phyloP scores from a whole-genome alignment of 1,139 yeast genomes.

The Candida sojae region DNA sequence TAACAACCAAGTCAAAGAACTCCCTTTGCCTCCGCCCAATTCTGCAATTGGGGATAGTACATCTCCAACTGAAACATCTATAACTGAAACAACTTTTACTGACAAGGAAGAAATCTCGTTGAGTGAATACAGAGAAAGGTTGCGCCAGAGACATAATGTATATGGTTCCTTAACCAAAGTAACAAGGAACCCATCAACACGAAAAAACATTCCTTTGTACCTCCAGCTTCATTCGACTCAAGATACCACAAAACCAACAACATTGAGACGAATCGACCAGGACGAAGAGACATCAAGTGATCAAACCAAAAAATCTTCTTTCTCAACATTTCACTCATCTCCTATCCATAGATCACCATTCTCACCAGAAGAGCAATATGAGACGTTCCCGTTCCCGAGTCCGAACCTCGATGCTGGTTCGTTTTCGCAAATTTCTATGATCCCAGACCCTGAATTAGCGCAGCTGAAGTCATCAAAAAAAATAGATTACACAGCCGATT shows the following conservation, averaged over 20 bases:
- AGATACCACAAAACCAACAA: background rate
- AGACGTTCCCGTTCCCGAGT: slow-evolving; percentile 5
- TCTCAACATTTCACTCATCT: background rate
- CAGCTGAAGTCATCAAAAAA: background rate
- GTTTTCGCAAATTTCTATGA: background rate
- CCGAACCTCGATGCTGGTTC: slow-evolving; percentile 1
- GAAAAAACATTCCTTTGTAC: background rate
- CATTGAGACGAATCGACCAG: background rate
- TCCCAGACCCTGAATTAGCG: background rate
- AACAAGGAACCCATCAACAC: background rate
- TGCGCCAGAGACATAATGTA: slow-evolving; percentile 1
- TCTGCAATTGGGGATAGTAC: background rate
- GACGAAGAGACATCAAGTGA: background rate
- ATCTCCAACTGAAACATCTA: background rate
- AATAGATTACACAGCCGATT: background rate
- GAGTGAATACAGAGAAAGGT: slow-evolving; percentile 3
- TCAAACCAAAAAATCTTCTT: background rate
- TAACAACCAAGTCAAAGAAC: background rate
- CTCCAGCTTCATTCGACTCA: background rate
- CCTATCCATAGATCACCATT: background rate
- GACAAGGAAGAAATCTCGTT: background rate
- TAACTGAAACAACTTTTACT: background rate
- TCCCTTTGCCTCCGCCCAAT: background rate
- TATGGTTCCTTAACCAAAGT: background rate
- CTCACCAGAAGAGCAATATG: background rate